Conservation (phyloP, 495 filamentous ascomycete genomes). For the Letharia lupina region DNA sequence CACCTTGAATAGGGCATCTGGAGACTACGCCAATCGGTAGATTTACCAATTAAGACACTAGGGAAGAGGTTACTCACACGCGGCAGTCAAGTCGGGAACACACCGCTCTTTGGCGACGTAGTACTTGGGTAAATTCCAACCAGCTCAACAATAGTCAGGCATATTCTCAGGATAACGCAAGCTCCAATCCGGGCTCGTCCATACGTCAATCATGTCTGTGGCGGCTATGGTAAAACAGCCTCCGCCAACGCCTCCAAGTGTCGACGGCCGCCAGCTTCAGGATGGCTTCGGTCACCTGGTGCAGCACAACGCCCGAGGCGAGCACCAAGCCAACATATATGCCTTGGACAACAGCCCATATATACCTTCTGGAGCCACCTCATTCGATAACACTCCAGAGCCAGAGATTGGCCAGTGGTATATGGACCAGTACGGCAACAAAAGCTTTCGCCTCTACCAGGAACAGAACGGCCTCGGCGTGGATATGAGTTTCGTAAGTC, state of each 20-base stretch:
- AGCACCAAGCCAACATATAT: conserved; percentile 23
- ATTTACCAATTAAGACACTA: neutral
- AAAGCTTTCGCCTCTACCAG: conserved; percentile 25
- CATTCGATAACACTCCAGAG: conserved; percentile 27
- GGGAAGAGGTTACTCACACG: neutral
- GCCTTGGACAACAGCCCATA: conserved; percentile 19
- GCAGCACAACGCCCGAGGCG: conserved; percentile 39
- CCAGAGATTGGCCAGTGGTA: conserved; percentile 19
- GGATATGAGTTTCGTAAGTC: conserved; percentile 38
- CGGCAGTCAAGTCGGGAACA: neutral
- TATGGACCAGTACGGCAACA: conserved; percentile 23
- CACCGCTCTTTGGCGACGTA: neutral
- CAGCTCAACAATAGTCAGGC: neutral
- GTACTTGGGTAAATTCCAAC: neutral
- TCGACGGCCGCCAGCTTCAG: conserved; percentile 34
- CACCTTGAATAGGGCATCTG: neutral
- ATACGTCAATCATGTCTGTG: conserved; percentile 7
- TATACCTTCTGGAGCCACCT: conserved; percentile 14
- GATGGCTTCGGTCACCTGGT: conserved; percentile 40
- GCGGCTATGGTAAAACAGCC: conserved; percentile 17
- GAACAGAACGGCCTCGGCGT: conserved; percentile 27
- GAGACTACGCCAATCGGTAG: neutral
- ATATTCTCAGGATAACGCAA: neutral
- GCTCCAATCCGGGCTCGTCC: neutral
- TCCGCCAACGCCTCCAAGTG: conserved; percentile 14